Base-by-base conservation (phyloP, 1,139 yeast genomes). In the Blastobotrys malaysiensis region DNA sequence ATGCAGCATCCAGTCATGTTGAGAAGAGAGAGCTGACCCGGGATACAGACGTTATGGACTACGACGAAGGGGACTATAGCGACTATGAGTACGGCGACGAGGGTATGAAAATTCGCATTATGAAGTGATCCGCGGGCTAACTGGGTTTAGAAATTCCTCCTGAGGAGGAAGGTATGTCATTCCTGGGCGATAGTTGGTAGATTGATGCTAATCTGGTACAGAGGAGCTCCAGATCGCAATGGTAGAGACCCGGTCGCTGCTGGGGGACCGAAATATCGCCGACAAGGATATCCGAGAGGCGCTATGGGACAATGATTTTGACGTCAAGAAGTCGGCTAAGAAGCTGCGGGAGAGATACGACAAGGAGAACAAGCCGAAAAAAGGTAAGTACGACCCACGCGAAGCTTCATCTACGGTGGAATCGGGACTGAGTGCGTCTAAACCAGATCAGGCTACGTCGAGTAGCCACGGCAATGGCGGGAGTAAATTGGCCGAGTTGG, bases 251-350 rank as follows among this genome's bases (percentile, higher is more conserved):
- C 80, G 78, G 1, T 77, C 83, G 48, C 62, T 69, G 45, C 78
- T 82, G 24, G 80, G 74, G 3, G 81, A 79, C 31, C 54, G 69
- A n/a, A 75, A 74, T 7, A 75, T 82, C 52, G 73, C 76, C 5
- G 86, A 82, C 24, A 63, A 72, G 11, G 81, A 78, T 49, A 69
- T 86, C 57, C 80, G 82, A 61, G 86, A 83, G 59, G 74, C 83
- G 0, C 73, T 87, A 13, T 84, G 83, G 76, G 75, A 74, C 61
- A 80, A 82, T 63, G 83, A 83, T 65, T 80, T 80, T 64, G 83
- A 81, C 50, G 62, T 82, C 6, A 80, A 77, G 2, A 76, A 77
- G n/a, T 69, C 88, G 0, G 63, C 82, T 11, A 74, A 70, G 43
- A 85, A 82, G 58, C 66, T 86, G 53, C 78, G 77, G 61, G 69